A percentile compares a stretch with the other conserved stretches of the same genome.
Conservation (phyloP, 805 yeast species). For the Cyberlindnera maclurae region DNA sequence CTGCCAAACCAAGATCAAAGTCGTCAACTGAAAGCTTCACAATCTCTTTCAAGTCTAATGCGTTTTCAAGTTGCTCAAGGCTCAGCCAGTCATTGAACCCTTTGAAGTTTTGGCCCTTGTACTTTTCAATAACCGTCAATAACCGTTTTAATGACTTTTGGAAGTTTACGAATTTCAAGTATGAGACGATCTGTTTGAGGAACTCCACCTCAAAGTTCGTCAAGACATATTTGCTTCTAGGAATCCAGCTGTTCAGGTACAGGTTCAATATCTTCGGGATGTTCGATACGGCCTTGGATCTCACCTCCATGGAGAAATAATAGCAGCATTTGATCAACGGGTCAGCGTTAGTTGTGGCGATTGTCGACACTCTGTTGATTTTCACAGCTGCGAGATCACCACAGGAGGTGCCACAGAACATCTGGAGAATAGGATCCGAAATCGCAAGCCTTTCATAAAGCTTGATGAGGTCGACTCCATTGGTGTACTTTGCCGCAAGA, state of each 20-base stretch:
- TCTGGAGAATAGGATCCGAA: slow-evolving; percentile 15
- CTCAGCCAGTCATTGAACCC: slow-evolving; percentile 14
- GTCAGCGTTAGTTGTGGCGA: slow-evolving; percentile 17
- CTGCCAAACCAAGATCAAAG: slow-evolving; percentile 2
- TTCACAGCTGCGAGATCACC: slow-evolving; percentile 15
- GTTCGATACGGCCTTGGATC: slow-evolving; percentile 25
- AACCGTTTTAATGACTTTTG: slow-evolving; percentile 11
- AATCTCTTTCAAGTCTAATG: slow-evolving; percentile 7
- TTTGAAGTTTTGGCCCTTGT: slow-evolving; percentile 2
- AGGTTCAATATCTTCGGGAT: slow-evolving; percentile 24
- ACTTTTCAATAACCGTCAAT: slow-evolving; percentile 9
- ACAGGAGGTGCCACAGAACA: slow-evolving; percentile 18
- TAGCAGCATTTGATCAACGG: slow-evolving; percentile 28
- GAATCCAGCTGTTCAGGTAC: slow-evolving; percentile 28
- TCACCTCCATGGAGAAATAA: slow-evolving; percentile 28
- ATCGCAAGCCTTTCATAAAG: slow-evolving; percentile 9
- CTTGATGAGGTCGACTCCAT: slow-evolving; percentile 3
- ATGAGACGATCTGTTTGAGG: slow-evolving; percentile 12
- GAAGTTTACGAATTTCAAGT: slow-evolving; percentile 17
- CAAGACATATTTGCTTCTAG: slow-evolving; percentile 9
- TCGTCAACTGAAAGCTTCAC: slow-evolving; percentile 2
- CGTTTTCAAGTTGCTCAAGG: slow-evolving; percentile 9
- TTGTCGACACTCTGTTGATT: not conserved
- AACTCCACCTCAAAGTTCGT: slow-evolving; percentile 15
- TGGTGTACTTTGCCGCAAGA: slow-evolving; percentile 10